A percentile compares a stretch with the other conserved stretches of the same genome.
phyloP scores from a whole-genome alignment of 2,329 filamentous ascomycete genomes.

The Monosporascus sp. region DNA sequence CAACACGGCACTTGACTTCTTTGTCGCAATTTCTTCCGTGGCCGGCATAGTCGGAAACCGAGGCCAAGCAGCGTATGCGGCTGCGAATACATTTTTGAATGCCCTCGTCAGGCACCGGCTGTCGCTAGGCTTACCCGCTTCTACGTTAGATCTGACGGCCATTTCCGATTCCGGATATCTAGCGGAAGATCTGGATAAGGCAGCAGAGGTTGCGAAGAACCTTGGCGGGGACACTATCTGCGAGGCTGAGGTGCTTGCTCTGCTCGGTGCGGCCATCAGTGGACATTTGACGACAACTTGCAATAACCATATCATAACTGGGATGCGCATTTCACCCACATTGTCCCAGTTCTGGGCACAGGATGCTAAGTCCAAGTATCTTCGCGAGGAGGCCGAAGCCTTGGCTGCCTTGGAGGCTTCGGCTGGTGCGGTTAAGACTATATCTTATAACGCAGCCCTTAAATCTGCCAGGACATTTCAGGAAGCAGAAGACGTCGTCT shows the following conservation, averaged over 20 bases:
- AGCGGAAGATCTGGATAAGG: slow-evolving; percentile 38
- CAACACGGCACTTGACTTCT: slow-evolving; percentile 42
- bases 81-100: slow-evolving; percentile 43
- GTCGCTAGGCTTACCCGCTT: slow-evolving; percentile 35
- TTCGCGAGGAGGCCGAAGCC: slow-evolving; percentile 37
- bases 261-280: slow-evolving; percentile 46
- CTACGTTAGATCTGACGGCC: slow-evolving; percentile 47
- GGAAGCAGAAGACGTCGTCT: slow-evolving; percentile 41
- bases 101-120: slow-evolving; percentile 36
- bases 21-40: slow-evolving; percentile 47
- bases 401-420: slow-evolving; percentile 29
- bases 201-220: slow-evolving; percentile 43
- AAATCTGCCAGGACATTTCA: slow-evolving; percentile 36
- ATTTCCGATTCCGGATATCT: slow-evolving; percentile 47
- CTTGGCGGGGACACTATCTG: slow-evolving; percentile 44
- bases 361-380: slow-evolving; percentile 49
- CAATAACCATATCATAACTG: slow-evolving; percentile 48
- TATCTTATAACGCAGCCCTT: slow-evolving; percentile 40
- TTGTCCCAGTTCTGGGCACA: slow-evolving; percentile 47
- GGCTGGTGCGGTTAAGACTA: slow-evolving; percentile 16
- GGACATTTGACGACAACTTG: slow-evolving; percentile 37
- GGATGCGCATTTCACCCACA: slow-evolving; percentile 43
- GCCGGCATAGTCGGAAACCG: slow-evolving; percentile 47
- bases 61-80: slow-evolving; percentile 48
- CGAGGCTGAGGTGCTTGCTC: slow-evolving; percentile 48